Base-by-base conservation (phyloP, 768 basidiomycete genomes). In the Fomitopsis serialis region DNA sequence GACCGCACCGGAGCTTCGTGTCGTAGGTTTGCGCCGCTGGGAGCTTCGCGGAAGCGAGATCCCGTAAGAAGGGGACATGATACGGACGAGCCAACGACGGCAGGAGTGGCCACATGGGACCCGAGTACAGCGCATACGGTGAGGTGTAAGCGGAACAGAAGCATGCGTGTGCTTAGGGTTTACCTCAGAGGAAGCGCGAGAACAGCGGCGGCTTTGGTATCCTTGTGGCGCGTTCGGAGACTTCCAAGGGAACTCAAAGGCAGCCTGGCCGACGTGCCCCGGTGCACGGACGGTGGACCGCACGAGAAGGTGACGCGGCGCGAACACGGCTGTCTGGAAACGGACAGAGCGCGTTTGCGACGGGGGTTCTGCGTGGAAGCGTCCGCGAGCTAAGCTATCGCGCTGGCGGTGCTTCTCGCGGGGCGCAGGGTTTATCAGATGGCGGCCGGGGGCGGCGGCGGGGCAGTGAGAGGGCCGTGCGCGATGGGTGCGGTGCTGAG, bases 381-480 rank as follows among this genome's bases (percentile, higher is more conserved):
- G 27, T 23, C 46, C 46, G 4, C 32, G 23, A 34, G 46, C 37
- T 47, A 29, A 19, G 46, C 46, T 47, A 47, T 47, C 46, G 46
- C 23, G 46, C 25, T 32, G 23, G 46, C 6, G 25, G 46, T 23
- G 29, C 25, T 47, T 47, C 46, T 47, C 6, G 27, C 46, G 32
- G 25, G 29, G 46, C 21, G 46, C 25, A 5, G 32, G 46, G 29
- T n/a, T 34, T 47, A 47, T 47, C 46, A 47, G 46, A 47, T 47
- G 46, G 37, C 37, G 15, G 37, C 37, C 7, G 15, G 25, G 46
- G 12, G 12, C 46, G 46, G 46, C 6, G 19, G 9, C 9, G 6
- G 46, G 32, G 19, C 46, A 47, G 27, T 32, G 46, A 15, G 46
- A 17, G 27, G 46, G 29, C 25, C n/a, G n/a, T n/a, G n/a, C n/a